Base-by-base conservation (phyloP, 2,329 filamentous ascomycete species). In the Pseudopyrenochaeta lycopersici region DNA sequence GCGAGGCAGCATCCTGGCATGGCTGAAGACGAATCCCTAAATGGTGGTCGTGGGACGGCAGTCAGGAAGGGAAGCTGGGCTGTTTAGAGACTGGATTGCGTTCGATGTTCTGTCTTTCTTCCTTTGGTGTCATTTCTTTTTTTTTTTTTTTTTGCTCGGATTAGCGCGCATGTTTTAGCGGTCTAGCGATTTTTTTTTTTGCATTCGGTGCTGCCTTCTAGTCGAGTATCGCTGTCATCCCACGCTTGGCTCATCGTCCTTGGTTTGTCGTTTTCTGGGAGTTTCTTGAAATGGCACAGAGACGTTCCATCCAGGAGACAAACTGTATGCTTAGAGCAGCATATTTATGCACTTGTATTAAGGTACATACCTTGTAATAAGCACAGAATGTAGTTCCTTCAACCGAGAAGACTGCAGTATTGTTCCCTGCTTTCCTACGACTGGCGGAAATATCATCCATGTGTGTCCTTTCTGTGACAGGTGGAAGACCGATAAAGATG, bases 1-100 rank as follows among this genome's bases (percentile, higher is more conserved):
- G 93, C 90, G 20, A 83, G 89, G 51, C 92, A 97, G 75, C 91
- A 96, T 72, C 91, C 92, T 4, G 84, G 86, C 57, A 86, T 95
- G 74, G 62, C 63, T 14, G 68, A 64, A 15, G 72, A 66, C 21
- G 69, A 64, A 9, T 53, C 53, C 11, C 53, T 65, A 18, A 58
- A 66, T 4, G 74, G 70, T 32, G 73, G 71, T 11, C 77, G 75
- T 63, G 80, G 79, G 10, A 76, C 77, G 20, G 75, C 70, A n/a
- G 78, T 77, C 1, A 71, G 80, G 56, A 77, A 78, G 60, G 80
- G 80, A 20, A 81, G 78, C 70, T 82, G 80, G 80, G 80, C 78
- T 15, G 49, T 71, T 11, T 73, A 60, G 49, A 48, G 23, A 23
- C 10, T 7, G 11, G 21, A 15, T 27, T n/a, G n/a, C n/a, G n/a